phyloP scores from a whole-genome alignment of 2,329 filamentous ascomycete genomes.

The Claviceps lovelessii region DNA sequence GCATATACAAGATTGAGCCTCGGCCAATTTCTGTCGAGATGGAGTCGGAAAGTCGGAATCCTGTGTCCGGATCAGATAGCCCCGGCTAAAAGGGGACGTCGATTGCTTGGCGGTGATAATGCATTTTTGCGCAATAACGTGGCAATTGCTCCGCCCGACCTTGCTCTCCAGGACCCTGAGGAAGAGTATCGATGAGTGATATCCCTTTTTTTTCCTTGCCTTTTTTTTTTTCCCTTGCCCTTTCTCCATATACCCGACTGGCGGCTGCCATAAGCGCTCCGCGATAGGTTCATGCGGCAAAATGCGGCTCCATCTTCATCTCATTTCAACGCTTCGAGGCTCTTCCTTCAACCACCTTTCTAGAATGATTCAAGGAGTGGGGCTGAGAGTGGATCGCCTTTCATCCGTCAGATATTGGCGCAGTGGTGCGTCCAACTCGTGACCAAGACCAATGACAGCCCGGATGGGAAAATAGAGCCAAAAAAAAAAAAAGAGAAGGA shows the following conservation, averaged over 20 bases:
- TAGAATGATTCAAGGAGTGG: conserved; percentile 2
- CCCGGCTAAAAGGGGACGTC: too few species aligned
- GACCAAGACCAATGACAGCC: not conserved
- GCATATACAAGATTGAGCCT: too few species aligned
- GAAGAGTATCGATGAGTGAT: not conserved
- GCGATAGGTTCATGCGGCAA: too few species aligned
- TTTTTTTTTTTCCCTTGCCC: too few species aligned
- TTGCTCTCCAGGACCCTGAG: not conserved
- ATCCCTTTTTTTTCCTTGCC: not conserved
- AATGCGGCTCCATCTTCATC: too few species aligned
- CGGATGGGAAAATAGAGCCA: not conserved
- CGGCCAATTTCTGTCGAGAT: too few species aligned
- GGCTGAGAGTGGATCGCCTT: not conserved
- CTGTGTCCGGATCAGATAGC: too few species aligned
- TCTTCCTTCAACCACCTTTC: not conserved
- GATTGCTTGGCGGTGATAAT: too few species aligned
- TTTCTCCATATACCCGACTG: not conserved
- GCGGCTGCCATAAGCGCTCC: too few species aligned
- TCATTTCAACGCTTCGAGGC: too few species aligned
- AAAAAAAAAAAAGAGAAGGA: too few species aligned
- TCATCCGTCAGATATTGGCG: not conserved
- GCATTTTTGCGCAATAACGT: not conserved
- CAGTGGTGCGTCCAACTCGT: not conserved
- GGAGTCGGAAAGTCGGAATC: too few species aligned
- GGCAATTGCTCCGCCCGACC: not conserved